These are phyloP conservation scores for Picea sitchensis DNA, from an alignment of 75 land plant species.

Conservation along the genomic window DNA sequence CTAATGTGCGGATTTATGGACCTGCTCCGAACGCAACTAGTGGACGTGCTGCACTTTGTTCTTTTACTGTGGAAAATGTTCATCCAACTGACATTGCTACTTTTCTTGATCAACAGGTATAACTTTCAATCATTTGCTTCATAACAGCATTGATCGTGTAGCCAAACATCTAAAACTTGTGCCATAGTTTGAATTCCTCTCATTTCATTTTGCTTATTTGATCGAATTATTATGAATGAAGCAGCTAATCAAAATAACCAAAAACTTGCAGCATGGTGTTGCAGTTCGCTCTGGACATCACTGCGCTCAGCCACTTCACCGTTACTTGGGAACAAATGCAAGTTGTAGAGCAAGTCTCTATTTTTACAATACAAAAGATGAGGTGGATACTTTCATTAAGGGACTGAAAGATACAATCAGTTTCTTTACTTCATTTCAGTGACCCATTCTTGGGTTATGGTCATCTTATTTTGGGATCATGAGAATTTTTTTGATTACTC, in stretches of 20 bases:
- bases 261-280: constrained; percentile 68
- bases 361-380: constrained; percentile 91
- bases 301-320: constrained; percentile 91
- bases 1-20: constrained; percentile 72
- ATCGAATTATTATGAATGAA: background rate
- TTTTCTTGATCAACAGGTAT: constrained; percentile 79
- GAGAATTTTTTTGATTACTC: background rate
- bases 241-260: background rate
- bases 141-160: background rate
- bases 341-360: constrained; percentile 88
- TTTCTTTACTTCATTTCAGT: constrained; percentile 53
- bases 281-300: constrained; percentile 97
- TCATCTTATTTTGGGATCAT: background rate
- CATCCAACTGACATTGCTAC: constrained; percentile 91
- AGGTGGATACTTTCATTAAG: constrained; percentile 68
- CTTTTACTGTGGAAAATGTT: constrained; percentile 72
- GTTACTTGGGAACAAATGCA: constrained; percentile 54
- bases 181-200: background rate
- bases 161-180: background rate
- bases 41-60: constrained; percentile 84
- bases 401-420: constrained; percentile 70
- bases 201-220: background rate
- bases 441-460: background rate
- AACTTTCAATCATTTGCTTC: background rate
- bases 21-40: constrained; percentile 48